Percentiles rank a stretch among this genome's conserved stretches.
Evolutionary conservation across 495 filamentous ascomycete genomes (phyloP).

Genomic region (Aspergillus sclerotiicarbonarius): DNA sequence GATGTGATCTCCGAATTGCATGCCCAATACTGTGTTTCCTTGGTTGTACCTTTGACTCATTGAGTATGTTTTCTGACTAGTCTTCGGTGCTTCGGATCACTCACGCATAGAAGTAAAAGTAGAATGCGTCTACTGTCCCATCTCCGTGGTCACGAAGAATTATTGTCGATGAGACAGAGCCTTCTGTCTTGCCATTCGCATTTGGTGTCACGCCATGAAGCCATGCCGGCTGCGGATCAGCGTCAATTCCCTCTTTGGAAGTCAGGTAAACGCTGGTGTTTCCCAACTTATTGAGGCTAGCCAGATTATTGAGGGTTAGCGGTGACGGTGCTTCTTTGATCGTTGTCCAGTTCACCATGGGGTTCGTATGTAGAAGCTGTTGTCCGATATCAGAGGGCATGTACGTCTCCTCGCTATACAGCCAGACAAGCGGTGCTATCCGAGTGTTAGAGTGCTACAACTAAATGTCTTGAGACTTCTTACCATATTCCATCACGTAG

Average conservation of each 20-base stretch:
- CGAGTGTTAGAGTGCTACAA: neutral
- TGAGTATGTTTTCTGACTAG: slow-evolving; percentile 1
- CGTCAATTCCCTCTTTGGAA: slow-evolving; percentile 54
- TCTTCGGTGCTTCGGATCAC: slow-evolving; percentile 6
- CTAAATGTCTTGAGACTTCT: neutral
- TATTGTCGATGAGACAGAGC: slow-evolving; percentile 47
- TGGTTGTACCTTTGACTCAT: slow-evolving; percentile 43
- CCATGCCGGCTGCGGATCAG: slow-evolving; percentile 51
- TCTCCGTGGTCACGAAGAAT: slow-evolving; percentile 56
- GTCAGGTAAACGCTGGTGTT: slow-evolving; percentile 57
- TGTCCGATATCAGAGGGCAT: slow-evolving; percentile 56
- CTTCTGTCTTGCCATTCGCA: slow-evolving; percentile 43
- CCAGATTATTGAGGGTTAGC: slow-evolving; percentile 55
- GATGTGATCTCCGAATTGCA: slow-evolving; percentile 60
- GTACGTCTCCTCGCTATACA: slow-evolving; percentile 58
- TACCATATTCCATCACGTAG: slow-evolving; percentile 28
- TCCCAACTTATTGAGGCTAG: slow-evolving; percentile 48
- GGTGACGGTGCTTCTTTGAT: slow-evolving; percentile 42
- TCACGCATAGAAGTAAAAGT: slow-evolving; percentile 67
- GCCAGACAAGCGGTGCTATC: slow-evolving; percentile 50
- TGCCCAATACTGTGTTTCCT: slow-evolving; percentile 45
- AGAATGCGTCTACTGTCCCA: slow-evolving; percentile 61
- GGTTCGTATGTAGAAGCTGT: slow-evolving; percentile 55
- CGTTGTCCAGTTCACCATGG: slow-evolving; percentile 50
- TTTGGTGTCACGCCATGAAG: slow-evolving; percentile 50